Percentiles rank a stretch among this genome's conserved stretches.
phyloP scores from a whole-genome alignment of 2,329 filamentous ascomycete species.

The Ceratocystis lukuohia region DNA sequence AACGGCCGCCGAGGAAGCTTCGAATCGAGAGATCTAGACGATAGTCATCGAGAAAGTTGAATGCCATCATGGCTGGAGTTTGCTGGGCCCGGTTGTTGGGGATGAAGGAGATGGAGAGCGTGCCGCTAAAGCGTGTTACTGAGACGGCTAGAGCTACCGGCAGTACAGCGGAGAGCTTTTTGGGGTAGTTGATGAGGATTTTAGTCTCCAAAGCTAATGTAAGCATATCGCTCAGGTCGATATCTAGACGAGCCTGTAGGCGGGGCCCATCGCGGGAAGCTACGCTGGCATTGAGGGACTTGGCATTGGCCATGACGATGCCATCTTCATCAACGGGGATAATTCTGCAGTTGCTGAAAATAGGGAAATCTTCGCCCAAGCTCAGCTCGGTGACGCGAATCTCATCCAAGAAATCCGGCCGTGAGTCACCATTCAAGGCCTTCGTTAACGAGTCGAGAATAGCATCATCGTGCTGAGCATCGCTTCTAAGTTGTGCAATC shows the following conservation, averaged over 20 bases:
- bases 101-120: conserved; percentile 83
- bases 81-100: conserved; percentile 56
- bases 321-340: conserved; percentile 81
- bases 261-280: conserved; percentile 53
- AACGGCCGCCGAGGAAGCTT: conserved; percentile 66
- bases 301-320: conserved; percentile 38
- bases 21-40: conserved; percentile 69
- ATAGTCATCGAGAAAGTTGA: conserved; percentile 87
- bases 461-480: conserved; percentile 81
- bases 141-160: conserved; percentile 86
- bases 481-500: conserved; percentile 84
- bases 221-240: conserved; percentile 90
- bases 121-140: conserved; percentile 88
- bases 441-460: conserved; percentile 76
- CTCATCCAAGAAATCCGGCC: conserved; percentile 84
- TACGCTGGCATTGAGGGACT: conserved; percentile 38
- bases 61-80: conserved; percentile 77
- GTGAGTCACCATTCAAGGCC: conserved; percentile 70
- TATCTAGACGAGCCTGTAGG: conserved; percentile 89
- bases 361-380: conserved; percentile 91
- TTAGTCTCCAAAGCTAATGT: conserved; percentile 92
- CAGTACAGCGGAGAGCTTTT: conserved; percentile 72
- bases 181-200: conserved; percentile 85
- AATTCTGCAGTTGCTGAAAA: conserved; percentile 94
- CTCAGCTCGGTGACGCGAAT: conserved; percentile 90